Conservation (phyloP, 352 stramenopile species). For the Elongisporangium undulatum region DNA sequence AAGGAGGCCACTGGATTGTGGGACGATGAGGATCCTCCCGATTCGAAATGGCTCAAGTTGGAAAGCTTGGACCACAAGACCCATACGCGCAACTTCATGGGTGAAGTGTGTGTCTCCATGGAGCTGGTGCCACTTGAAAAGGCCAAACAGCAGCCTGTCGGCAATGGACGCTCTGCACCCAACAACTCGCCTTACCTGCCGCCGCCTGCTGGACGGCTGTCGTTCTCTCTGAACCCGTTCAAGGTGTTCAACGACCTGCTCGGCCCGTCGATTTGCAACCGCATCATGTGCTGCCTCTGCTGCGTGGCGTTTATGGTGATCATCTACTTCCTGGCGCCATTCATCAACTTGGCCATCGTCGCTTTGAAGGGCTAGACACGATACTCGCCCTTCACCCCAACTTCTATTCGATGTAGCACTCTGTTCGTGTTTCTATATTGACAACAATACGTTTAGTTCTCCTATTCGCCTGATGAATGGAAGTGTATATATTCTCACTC, state of each 20-base stretch:
- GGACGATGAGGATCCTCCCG: constrained; percentile 74
- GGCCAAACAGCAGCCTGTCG: constrained; percentile 72
- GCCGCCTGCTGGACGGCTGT: constrained; percentile 84
- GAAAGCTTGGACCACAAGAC: constrained; percentile 81
- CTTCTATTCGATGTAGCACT: not conserved
- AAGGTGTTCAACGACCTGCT: constrained; percentile 86
- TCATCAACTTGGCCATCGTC: constrained; percentile 83
- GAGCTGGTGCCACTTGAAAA: constrained; percentile 87
- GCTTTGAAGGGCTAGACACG: constrained; percentile 40
- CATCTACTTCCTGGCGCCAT: constrained; percentile 82
- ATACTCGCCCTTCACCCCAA: not conserved
- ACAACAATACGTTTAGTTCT: not conserved
- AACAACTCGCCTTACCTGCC: constrained; percentile 93
- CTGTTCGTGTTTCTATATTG: not conserved
- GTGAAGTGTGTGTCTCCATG: constrained; percentile 83
- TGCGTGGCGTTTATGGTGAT: constrained; percentile 82
- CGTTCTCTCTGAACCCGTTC: constrained; percentile 91
- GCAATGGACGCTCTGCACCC: constrained; percentile 80
- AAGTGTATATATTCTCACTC: not conserved
- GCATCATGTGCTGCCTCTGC: constrained; percentile 82
- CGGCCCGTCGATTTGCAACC: constrained; percentile 83
- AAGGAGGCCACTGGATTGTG: constrained; percentile 80
- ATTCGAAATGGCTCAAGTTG: constrained; percentile 84
- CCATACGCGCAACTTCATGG: constrained; percentile 77
- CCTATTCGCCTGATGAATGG: not conserved